A percentile compares a stretch with the other conserved stretches of the same genome.
These are phyloP conservation scores for Aspergillus nanangensis DNA, from an alignment of 495 filamentous ascomycete genomes.

Conservation along the genomic window DNA sequence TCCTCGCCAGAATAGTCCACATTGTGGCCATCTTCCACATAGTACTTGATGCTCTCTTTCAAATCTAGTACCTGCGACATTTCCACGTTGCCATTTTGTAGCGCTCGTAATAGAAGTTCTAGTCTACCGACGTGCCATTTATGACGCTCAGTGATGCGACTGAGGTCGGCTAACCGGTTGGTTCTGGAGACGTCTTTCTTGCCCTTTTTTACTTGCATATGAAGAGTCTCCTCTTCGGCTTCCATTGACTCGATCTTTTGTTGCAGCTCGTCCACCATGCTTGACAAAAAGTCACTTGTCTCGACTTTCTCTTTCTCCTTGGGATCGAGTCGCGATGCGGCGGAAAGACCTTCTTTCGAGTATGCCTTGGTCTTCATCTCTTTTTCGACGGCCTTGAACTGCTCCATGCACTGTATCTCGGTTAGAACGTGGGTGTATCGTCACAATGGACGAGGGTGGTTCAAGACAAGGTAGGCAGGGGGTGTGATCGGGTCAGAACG, in stretches of 20 bases:
- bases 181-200: constrained; percentile 80
- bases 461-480: constrained; percentile 1
- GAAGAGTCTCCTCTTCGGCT: constrained; percentile 82
- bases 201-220: constrained; percentile 87
- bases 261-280: constrained; percentile 89
- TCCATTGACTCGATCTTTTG: constrained; percentile 88
- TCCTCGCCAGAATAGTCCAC: constrained; percentile 82
- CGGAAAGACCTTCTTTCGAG: constrained; percentile 92
- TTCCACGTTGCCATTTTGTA: constrained; percentile 91
- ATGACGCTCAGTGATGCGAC: constrained; percentile 80
- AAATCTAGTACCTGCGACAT: constrained; percentile 76
- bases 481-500: neutral
- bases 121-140: constrained; percentile 95
- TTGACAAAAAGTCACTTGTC: constrained; percentile 73
- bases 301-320: constrained; percentile 92
- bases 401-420: constrained; percentile 87
- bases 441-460: too few relatives aligned
- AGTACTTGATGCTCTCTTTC: constrained; percentile 90
- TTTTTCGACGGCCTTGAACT: constrained; percentile 99
- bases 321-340: constrained; percentile 88
- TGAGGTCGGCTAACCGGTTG: constrained; percentile 82
- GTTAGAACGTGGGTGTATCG: too few relatives aligned
- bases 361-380: constrained; percentile 99
- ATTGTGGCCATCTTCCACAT: constrained; percentile 85
- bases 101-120: constrained; percentile 80